These are phyloP conservation scores for Cyclospora cayetanensis DNA, from an alignment of 169 alveolate genomes.

Conservation along the genomic window DNA sequence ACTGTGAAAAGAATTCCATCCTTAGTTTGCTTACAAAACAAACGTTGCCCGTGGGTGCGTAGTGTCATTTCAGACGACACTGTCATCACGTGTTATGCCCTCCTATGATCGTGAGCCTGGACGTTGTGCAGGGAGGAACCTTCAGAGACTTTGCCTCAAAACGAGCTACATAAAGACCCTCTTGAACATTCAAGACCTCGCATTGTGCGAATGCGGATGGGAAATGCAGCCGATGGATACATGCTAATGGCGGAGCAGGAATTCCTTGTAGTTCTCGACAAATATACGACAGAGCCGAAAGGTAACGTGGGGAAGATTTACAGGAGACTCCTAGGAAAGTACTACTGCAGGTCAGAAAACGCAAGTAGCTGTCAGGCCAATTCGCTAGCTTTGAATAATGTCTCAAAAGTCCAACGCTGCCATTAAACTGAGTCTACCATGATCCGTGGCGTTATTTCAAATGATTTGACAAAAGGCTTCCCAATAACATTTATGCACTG, in stretches of 20 bases:
- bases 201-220: conserved; percentile 6
- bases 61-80: no score
- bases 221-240: background rate
- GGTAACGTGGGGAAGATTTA: conserved; percentile 77
- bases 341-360: conserved; percentile 69
- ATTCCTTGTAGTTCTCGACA: background rate
- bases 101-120: no score
- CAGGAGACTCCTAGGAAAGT: conserved; percentile 60
- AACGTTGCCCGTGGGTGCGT: no score
- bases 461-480: background rate
- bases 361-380: no score
- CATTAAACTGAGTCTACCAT: no score
- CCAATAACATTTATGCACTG: no score
- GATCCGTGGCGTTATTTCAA: no score
- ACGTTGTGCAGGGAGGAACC: background rate
- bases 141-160: background rate
- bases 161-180: background rate
- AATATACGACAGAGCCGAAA: conserved; percentile 65
- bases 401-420: no score
- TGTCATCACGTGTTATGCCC: no score
- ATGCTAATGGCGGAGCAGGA: background rate
- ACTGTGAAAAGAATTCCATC: no score
- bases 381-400: no score
- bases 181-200: background rate
- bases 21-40: no score